Evolutionary conservation across 306 rosid species (phyloP).

Genomic region (Prunus dulcis): DNA sequence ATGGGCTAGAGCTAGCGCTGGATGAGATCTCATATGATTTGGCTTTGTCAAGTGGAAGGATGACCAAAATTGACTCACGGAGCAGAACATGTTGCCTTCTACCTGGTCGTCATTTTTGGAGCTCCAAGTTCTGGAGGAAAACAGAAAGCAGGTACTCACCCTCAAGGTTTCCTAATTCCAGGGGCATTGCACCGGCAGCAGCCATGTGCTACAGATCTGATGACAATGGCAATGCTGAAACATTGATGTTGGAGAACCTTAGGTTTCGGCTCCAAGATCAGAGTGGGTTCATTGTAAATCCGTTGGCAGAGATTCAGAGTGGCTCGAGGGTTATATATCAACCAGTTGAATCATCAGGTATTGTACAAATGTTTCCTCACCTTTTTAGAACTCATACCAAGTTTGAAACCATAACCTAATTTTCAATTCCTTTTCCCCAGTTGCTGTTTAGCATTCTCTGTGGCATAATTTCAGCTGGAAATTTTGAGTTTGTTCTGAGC

Average conservation of each 20-base stretch:
- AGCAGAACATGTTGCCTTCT: conserved; percentile 63
- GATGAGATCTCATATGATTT: conserved; percentile 93
- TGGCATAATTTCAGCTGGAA: conserved; percentile 23
- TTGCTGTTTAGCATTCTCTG: background rate
- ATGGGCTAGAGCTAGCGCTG: conserved; percentile 85
- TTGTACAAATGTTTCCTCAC: background rate
- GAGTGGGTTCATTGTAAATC: conserved; percentile 84
- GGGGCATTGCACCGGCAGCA: conserved; percentile 39
- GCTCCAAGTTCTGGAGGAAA: conserved; percentile 84
- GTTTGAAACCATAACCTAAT: background rate
- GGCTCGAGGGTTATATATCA: conserved; percentile 35
- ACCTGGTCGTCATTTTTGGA: conserved; percentile 77
- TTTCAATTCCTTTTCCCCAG: background rate
- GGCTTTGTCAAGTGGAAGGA: conserved; percentile 84
- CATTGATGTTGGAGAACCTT: conserved; percentile 33
- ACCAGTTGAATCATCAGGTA: conserved; percentile 37
- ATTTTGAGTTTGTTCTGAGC: conserved; percentile 12
- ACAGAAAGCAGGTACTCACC: conserved; percentile 53
- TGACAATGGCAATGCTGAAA: conserved; percentile 39
- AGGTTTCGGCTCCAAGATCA: conserved; percentile 46
- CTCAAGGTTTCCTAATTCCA: conserved; percentile 44
- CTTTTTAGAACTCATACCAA: background rate
- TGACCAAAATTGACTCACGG: conserved; percentile 40
- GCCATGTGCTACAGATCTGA: conserved; percentile 38
- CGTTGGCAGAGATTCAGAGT: conserved; percentile 65